These are phyloP conservation scores for Galium porrigens DNA, from an alignment of 305 asterid genomes.

Conservation along the genomic window DNA sequence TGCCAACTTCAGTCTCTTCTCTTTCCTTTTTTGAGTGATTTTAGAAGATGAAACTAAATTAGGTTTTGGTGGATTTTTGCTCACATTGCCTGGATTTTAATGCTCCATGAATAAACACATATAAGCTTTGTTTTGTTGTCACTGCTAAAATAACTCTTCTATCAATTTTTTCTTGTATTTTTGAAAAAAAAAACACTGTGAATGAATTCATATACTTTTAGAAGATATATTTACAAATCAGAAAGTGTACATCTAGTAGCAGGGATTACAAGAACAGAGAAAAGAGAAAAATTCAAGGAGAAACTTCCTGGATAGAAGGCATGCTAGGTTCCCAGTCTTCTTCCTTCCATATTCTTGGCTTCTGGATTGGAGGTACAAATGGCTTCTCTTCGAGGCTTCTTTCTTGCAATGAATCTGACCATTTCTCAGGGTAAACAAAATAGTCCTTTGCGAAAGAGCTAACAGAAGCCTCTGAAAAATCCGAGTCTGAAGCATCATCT, in stretches of 20 bases:
- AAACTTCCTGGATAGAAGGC: constrained; percentile 40
- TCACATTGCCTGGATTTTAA: constrained; percentile 8
- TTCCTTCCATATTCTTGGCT: constrained; percentile 35
- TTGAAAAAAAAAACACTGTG: background rate
- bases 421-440: constrained; percentile 26
- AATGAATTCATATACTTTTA: background rate
- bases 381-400: constrained; percentile 22
- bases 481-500: constrained; percentile 19
- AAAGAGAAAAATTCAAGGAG: constrained; percentile 35
- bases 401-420: constrained; percentile 20
- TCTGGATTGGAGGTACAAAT: constrained; percentile 51
- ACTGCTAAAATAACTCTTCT: background rate
- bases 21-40: constrained; percentile 11
- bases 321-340: constrained; percentile 62
- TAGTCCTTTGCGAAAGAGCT: constrained; percentile 44
- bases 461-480: constrained; percentile 21
- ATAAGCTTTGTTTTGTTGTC: background rate
- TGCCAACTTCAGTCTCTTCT: constrained; percentile 14
- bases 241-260: background rate
- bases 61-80: constrained; percentile 7
- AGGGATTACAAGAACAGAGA: constrained; percentile 1
- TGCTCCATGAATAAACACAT: background rate
- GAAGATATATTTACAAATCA: background rate
- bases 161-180: background rate
- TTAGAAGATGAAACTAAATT: constrained; percentile 6